Evolutionary conservation across 768 basidiomycete genomes (phyloP), one percentile per base, ranked within the genome.

Genomic region (Holtermanniella nyarrowii): DNA sequence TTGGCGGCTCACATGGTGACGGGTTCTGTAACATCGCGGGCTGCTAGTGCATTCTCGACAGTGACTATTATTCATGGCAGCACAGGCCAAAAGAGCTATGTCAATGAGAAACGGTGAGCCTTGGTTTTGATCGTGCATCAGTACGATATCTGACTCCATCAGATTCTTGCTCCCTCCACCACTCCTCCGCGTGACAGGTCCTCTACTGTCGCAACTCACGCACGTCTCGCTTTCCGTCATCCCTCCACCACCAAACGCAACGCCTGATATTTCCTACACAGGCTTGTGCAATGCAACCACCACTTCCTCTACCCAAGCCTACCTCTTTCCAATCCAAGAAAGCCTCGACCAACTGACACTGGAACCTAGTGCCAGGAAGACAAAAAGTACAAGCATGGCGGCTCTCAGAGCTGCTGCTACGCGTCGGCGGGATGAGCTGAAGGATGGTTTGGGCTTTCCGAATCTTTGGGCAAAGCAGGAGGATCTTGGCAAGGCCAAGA

Each of bases 41-140:
- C n/a, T n/a, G 16, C 46, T 5, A 11, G 26, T 11, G 37, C 50
- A 2, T 59, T 59, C 23, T 55, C 53, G 14, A 59, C 58, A 1
- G 53, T 70, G 18, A 59, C 64, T 23, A 52, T 70, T 60, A 77
- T 90, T 48, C 89, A 93, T 65, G 88, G 89, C 22, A 87, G 86
- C 26, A 88, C 90, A 46, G 90, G 88, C 1, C 90, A 95, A 75
- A 95, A 95, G 74, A 90, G 88, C 11, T 95, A 95, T 68, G 88
- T 88, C 47, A 88, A 84, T 70, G 90, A 95, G 75, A 90, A 91
- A 71, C 84, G 90, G 52, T 63, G 22, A 27, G 59, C 43, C 42
- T 7, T 16, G 10, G 12, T 50, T 26, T 21, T 16, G 11, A 12
- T 3, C 14, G 14, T 41, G 13, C 45, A 10, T 12, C n/a, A 31